These are phyloP conservation scores for Auriscalpium microsporum DNA, from an alignment of 768 basidiomycete species.

Conservation along the genomic window DNA sequence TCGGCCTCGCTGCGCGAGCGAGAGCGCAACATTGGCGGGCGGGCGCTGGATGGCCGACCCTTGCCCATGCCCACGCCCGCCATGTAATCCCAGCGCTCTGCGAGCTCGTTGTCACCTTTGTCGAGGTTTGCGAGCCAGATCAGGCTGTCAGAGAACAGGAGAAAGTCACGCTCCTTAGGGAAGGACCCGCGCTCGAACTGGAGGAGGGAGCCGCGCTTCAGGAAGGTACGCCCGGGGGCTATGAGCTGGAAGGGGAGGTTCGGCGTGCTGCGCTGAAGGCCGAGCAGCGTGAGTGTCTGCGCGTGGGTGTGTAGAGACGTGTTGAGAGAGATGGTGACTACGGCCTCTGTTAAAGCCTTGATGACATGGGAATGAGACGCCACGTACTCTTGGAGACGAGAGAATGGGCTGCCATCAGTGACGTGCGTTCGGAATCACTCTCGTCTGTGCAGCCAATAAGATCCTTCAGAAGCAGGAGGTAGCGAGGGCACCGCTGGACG, in stretches of 20 bases:
- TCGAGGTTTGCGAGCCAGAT: slow-evolving; percentile 59
- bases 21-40: slow-evolving; percentile 32
- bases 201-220: slow-evolving; percentile 58
- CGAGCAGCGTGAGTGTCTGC: slow-evolving; percentile 64
- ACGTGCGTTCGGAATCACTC: slow-evolving; percentile 59
- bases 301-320: slow-evolving; percentile 72
- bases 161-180: slow-evolving; percentile 56
- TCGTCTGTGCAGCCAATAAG: slow-evolving; percentile 57
- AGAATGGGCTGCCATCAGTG: slow-evolving; percentile 48
- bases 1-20: slow-evolving; percentile 60
- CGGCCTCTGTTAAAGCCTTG: slow-evolving; percentile 8
- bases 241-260: slow-evolving; percentile 75
- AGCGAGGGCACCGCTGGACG: slow-evolving; percentile 83
- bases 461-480: slow-evolving; percentile 77
- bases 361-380: neutral
- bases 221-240: slow-evolving; percentile 67
- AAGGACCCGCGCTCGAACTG: slow-evolving; percentile 46
- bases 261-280: slow-evolving; percentile 69
- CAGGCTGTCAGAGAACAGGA: slow-evolving; percentile 77
- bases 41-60: neutral
- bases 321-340: slow-evolving; percentile 74
- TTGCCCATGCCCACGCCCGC: slow-evolving; percentile 1
- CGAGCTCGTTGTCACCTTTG: slow-evolving; percentile 16
- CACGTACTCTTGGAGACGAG: slow-evolving; percentile 68
- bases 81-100: slow-evolving; percentile 17